Conservation (phyloP, 305 asterid species). For the Fraxinus sp. region DNA sequence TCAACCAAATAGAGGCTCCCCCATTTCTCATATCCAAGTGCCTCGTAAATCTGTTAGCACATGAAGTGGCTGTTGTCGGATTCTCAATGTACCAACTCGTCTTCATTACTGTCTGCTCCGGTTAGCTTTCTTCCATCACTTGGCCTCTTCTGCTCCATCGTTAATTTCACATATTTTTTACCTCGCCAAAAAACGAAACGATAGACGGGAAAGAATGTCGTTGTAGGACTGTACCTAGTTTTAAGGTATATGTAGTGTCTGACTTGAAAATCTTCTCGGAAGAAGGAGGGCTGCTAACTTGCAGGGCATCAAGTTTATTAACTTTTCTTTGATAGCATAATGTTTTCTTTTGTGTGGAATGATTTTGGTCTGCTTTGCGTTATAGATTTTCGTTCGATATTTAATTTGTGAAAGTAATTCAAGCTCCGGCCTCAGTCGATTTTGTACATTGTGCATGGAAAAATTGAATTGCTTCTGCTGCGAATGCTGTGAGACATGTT, state of each 20-base stretch:
- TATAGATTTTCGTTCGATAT: slow-evolving; percentile 34
- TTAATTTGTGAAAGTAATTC: slow-evolving; percentile 44
- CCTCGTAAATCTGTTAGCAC: slow-evolving; percentile 45
- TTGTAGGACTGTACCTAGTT: slow-evolving; percentile 53
- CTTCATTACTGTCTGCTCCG: background rate
- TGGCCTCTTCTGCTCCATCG: slow-evolving; percentile 29
- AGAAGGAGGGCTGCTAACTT: slow-evolving; percentile 48
- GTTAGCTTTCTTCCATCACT: slow-evolving; percentile 35
- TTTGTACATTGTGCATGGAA: slow-evolving; percentile 31
- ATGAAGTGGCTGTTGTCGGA: slow-evolving; percentile 3
- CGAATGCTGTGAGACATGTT: background rate
- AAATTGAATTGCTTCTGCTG: background rate
- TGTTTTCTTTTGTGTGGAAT: slow-evolving; percentile 53
- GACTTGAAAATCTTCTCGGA: slow-evolving; percentile 42
- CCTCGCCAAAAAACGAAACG: slow-evolving; percentile 26
- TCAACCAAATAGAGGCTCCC: slow-evolving; percentile 24
- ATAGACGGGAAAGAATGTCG: slow-evolving; percentile 44
- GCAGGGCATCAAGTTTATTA: slow-evolving; percentile 47
- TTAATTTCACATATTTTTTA: slow-evolving; percentile 25
- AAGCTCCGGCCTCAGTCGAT: slow-evolving; percentile 31
- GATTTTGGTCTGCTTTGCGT: slow-evolving; percentile 23
- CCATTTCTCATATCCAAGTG: slow-evolving; percentile 37
- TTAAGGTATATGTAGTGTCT: slow-evolving; percentile 50
- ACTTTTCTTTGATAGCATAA: slow-evolving; percentile 24
- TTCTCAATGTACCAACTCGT: slow-evolving; percentile 17